A percentile compares a stretch with the other conserved stretches of the same genome.
phyloP scores from a whole-genome alignment of 2,329 filamentous ascomycete genomes.

The Harringtonia aguacate region DNA sequence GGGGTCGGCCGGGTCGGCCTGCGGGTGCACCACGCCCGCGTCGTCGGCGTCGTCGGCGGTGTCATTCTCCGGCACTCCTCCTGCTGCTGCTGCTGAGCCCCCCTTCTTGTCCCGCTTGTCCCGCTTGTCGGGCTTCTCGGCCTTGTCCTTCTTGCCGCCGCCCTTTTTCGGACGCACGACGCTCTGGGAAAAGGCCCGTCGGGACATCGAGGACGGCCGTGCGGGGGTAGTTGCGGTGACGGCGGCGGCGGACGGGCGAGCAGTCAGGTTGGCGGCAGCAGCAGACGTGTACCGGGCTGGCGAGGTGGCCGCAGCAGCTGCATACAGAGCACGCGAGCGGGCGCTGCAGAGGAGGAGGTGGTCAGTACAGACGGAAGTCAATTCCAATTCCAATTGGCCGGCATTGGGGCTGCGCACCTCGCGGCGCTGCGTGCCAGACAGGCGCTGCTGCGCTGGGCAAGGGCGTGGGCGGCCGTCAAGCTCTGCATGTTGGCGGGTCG shows the following conservation, averaged over 20 bases:
- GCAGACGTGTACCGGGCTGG: too few species aligned
- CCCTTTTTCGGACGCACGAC: slow-evolving; percentile 6
- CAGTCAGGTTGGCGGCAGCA: too few species aligned
- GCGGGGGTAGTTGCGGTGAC: too few species aligned
- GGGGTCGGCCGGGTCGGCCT: slow-evolving; percentile 7
- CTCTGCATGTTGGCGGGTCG: slow-evolving; percentile 6
- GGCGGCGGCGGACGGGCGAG: too few species aligned
- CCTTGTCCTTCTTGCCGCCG: slow-evolving; percentile 2
- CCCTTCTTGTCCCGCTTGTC: slow-evolving; percentile 11
- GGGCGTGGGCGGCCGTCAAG: slow-evolving; percentile 2
- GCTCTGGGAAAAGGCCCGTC: slow-evolving; percentile 10
- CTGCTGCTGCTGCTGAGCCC: background rate
- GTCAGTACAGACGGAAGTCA: too few species aligned
- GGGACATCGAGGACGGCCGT: too few species aligned
- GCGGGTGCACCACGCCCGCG: slow-evolving; percentile 3
- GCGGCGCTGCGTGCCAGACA: slow-evolving; percentile 2
- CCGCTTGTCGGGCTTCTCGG: background rate
- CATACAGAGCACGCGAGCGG: too few species aligned
- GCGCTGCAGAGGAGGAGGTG: too few species aligned
- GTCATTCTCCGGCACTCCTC: background rate
- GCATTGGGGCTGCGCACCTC: too few species aligned
- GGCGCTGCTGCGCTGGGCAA: slow-evolving; percentile 5
- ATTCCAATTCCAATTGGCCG: too few species aligned
- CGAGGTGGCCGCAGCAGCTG: too few species aligned
- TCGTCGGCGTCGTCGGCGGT: slow-evolving; percentile 2